A percentile compares a stretch with the other conserved stretches of the same genome.
These are phyloP conservation scores for Erodium trifolium DNA, from an alignment of 441 rosid genomes.

Conservation along the genomic window DNA sequence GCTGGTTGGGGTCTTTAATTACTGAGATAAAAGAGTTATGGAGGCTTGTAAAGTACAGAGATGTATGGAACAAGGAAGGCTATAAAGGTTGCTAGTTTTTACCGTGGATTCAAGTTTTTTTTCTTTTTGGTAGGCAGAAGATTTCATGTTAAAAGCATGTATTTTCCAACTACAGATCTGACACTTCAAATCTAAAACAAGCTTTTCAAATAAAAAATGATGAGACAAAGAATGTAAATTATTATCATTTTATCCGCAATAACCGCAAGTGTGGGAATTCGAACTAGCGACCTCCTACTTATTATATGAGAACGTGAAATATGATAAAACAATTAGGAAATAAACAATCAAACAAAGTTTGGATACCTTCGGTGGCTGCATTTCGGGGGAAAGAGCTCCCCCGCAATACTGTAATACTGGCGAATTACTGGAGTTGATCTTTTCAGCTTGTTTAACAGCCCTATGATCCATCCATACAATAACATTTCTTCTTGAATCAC, in stretches of 20 bases:
- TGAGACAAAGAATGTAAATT: background rate
- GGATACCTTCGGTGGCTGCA: slow-evolving; percentile 81
- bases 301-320: background rate
- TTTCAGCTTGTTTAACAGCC: slow-evolving; percentile 89
- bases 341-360: background rate
- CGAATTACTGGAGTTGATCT: slow-evolving; percentile 67
- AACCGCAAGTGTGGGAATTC: too few relatives aligned
- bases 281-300: too few relatives aligned
- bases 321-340: background rate
- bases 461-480: slow-evolving; percentile 99
- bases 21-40: background rate
- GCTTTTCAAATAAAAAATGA: background rate
- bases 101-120: too few relatives aligned
- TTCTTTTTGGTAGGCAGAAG: too few relatives aligned
- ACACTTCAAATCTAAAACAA: background rate
- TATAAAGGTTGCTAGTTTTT: background rate
- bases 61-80: background rate
- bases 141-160: background rate
- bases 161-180: background rate
- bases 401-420: slow-evolving; percentile 87
- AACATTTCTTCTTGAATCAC: slow-evolving; percentile 83
- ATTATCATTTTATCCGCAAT: too few relatives aligned
- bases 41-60: background rate
- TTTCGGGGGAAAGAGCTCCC: slow-evolving; percentile 87
- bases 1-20: background rate